phyloP scores from a whole-genome alignment of 1,139 yeast genomes.

The Saccharomyces pastorianus region DNA sequence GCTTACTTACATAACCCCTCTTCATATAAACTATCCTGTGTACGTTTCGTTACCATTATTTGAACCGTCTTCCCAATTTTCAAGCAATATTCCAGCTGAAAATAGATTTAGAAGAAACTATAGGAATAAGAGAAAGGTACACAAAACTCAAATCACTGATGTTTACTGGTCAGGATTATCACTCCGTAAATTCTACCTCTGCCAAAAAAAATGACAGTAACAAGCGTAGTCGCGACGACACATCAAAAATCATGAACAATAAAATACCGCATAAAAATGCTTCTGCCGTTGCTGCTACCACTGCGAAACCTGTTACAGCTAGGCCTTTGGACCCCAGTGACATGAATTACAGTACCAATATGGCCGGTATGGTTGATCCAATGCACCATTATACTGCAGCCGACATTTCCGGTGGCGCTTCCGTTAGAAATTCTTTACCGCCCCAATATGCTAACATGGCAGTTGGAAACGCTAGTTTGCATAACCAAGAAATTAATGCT shows the following conservation, averaged over 20 bases:
- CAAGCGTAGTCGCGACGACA: neutral
- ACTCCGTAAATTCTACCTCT: neutral
- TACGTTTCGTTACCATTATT: too few species aligned
- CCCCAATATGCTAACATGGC: neutral
- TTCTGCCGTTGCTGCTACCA: neutral
- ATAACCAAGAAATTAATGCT: neutral
- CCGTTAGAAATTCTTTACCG: neutral
- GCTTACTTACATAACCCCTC: neutral
- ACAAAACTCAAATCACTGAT: neutral
- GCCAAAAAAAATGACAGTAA: slow-evolving; percentile 1
- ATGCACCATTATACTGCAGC: neutral
- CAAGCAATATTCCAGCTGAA: neutral
- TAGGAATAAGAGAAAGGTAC: neutral
- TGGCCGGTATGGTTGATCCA: neutral
- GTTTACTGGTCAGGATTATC: neutral
- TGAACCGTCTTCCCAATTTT: neutral
- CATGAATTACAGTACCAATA: neutral
- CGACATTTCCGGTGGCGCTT: neutral
- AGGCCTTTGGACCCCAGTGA: neutral
- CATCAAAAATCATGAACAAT: neutral
- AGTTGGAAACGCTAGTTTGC: neutral
- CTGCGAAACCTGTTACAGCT: neutral
- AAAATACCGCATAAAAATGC: neutral
- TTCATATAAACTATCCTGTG: neutral
- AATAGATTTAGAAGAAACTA: neutral